phyloP scores from a whole-genome alignment of 345 rosid species.

The Pugionium cornutum region DNA sequence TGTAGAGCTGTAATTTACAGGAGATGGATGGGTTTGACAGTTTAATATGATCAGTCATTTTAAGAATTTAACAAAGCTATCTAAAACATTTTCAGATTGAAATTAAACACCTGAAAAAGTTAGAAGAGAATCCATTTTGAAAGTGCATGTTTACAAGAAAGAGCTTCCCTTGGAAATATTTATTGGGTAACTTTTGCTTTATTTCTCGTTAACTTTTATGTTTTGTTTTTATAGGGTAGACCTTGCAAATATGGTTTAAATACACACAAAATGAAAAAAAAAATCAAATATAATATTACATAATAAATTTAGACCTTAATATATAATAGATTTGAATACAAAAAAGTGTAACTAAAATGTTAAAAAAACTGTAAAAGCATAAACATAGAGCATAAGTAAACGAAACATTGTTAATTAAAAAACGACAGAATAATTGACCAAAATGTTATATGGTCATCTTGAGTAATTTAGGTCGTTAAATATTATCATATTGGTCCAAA shows the following conservation, averaged over 20 bases:
- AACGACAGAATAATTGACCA: too few species aligned
- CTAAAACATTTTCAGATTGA: constrained; percentile 57
- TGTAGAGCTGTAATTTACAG: constrained; percentile 81
- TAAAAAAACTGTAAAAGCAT: too few species aligned
- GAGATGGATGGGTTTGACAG: constrained; percentile 99
- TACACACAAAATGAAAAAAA: too few species aligned
- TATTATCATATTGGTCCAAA: too few species aligned
- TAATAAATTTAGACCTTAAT: too few species aligned
- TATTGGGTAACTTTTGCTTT: constrained; percentile 63
- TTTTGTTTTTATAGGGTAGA: constrained; percentile 70
- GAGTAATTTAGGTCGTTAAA: too few species aligned
- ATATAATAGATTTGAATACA: too few species aligned
- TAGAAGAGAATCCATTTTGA: constrained; percentile 92
- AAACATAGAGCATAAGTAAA: too few species aligned
- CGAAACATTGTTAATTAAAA: too few species aligned
- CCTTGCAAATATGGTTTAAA: constrained; percentile 57
- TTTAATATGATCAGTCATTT: constrained; percentile 7
- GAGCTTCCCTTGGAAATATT: constrained; percentile 83
- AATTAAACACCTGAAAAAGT: constrained; percentile 70
- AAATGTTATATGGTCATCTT: too few species aligned
- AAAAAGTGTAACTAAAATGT: too few species aligned
- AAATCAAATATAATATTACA: too few species aligned
- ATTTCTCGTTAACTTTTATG: constrained; percentile 10
- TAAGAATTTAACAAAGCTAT: constrained; percentile 3
- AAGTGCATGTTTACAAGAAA: constrained; percentile 78